Evolutionary conservation across 208 protist species (phyloP).

Genomic region (Trypanosoma melophagium): DNA sequence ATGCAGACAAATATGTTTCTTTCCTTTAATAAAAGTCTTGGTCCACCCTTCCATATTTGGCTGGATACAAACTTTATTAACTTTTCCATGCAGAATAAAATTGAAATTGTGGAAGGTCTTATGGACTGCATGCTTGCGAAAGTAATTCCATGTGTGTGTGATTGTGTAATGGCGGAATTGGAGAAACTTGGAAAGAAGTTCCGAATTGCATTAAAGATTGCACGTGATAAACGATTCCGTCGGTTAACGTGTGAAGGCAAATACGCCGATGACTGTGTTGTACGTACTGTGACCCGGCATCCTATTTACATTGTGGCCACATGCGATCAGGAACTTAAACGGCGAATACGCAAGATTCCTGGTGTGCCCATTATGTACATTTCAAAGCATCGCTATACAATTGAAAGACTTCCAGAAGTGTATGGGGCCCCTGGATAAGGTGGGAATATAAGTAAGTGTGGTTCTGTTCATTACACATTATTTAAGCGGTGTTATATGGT

Average conservation of each 20-base stretch:
- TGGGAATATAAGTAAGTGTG: too few relatives aligned
- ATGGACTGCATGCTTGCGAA: constrained; percentile 99
- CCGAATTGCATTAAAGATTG: constrained; percentile 90
- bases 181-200: constrained; percentile 98
- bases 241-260: constrained; percentile 96
- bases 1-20: constrained; percentile 94
- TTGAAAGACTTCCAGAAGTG: constrained; percentile 97
- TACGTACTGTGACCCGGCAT: constrained; percentile 92
- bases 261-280: constrained; percentile 99
- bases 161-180: constrained; percentile 99
- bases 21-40: constrained; percentile 96
- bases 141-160: constrained; percentile 97
- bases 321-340: constrained; percentile 97
- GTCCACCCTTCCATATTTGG: constrained; percentile 98
- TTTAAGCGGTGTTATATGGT: too few relatives aligned
- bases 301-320: constrained; percentile 94
- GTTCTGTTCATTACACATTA: too few relatives aligned
- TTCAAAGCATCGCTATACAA: constrained; percentile 94
- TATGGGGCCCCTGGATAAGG: constrained; percentile 72
- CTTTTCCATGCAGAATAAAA: constrained; percentile 99
- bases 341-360: constrained; percentile 97
- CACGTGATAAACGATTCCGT: constrained; percentile 98
- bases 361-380: constrained; percentile 99
- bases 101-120: constrained; percentile 97
- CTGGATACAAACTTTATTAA: constrained; percentile 99